Base-by-base conservation (phyloP, 768 basidiomycete species). In the Serendipita sp. region DNA sequence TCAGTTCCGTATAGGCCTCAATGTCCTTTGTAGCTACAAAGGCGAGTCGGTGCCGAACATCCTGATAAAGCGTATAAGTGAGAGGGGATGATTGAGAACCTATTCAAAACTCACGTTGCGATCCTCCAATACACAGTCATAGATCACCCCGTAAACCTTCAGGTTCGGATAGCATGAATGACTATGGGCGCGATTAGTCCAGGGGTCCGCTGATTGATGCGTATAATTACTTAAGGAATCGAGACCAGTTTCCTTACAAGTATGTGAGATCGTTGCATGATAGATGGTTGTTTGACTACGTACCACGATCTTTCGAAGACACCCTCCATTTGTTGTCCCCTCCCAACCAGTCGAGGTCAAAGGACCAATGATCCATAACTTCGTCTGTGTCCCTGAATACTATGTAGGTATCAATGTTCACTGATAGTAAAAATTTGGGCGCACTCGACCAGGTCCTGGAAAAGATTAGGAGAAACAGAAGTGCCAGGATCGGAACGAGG, bases 91-190 rank as follows among this genome's bases (percentile, higher is more conserved):
- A 20, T 20, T 48, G 26, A n/a, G 9, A n/a, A n/a, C 20, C 45
- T 48, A n/a, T 48, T 20, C 20, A n/a, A n/a, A n/a, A 20, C 45
- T 20, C 26, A 42, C 3, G n/a, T 31, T 11, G 42, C 62, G 28
- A 68, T 75, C 33, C 43, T 84, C 85, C 64, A 77, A 74, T 20
- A 81, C 77, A 38, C 61, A 62, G 64, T 86, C 84, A 64, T 81
- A 84, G 0, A 86, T 77, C 1, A 81, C 84, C 13, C 79, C 76
- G 63, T 78, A 84, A 0, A 84, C 77, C 0, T 67, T 66, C 63
- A 83, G 69, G 65, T 85, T 85, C 3, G 85, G 84, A 14, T 73
- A 69, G 65, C 85, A 87, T 0, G 84, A 86, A 67, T 88, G 86
- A 66, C 85, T 87, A 66, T n/a, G 63, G 38, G 26, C 20, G 9